Evolutionary conservation across 768 basidiomycete genomes (phyloP), one percentile per base, ranked within the genome.

Genomic region (Pisolithus albus): DNA sequence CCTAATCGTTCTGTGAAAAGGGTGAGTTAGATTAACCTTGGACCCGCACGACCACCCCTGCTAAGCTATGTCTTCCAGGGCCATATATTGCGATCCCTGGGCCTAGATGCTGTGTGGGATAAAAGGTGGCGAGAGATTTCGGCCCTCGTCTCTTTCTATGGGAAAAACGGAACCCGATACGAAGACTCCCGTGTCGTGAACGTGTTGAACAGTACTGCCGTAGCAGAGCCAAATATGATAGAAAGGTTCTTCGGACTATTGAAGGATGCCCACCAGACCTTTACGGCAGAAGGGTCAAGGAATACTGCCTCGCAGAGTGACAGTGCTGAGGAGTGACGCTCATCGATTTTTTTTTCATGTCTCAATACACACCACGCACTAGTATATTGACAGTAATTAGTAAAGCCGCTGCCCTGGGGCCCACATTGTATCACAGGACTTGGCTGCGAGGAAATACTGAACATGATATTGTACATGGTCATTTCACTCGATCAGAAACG

Each of bases 71-170:
- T 46, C 19, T 46, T n/a, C 21, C 40, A 69, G 66, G 64, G 56
- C 36, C 83, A 87, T 52, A 73, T 88, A 24, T 66, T 77, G 60
- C 66, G 62, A 37, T 80, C 79, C 7, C 67, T 88, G 46, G 68
- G 70, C 18, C 60, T 83, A 34, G 56, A 61, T 32, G 59, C 66
- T 5, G 61, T 63, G 23, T 82, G 75, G 70, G 72, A 74, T 2
- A 60, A 71, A 9, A 72, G 73, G 26, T 81, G 80, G 61, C 64
- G 66, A 15, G 81, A 81, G 56, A 79, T 76, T 6, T 63, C 81
- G 45, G 44, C 51, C 9, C 75, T 87, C 36, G 64, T 84, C 39
- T 62, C 59, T 16, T 65, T 78, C 48, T 87, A 86, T 58, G 86
- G 86, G 3, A 72, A 75, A 26, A 64, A 73, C 8, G 84, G 83